These are phyloP conservation scores for Wickerhamiella parazyma DNA, from an alignment of 805 yeast genomes.

Conservation along the genomic window DNA sequence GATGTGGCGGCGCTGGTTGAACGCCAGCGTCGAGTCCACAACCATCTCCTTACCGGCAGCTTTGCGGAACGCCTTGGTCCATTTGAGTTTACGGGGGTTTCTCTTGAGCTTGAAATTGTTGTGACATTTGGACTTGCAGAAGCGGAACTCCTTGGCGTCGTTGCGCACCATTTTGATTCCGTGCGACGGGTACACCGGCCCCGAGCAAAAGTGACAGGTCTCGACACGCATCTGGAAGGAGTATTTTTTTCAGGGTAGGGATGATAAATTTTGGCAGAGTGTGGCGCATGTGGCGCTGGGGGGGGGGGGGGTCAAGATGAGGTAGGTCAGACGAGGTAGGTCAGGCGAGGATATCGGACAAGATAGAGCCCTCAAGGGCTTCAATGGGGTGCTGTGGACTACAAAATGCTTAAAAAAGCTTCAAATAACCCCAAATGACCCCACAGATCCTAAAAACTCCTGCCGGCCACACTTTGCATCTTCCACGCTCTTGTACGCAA, in stretches of 20 bases:
- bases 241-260: not conserved
- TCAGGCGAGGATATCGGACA: too few relatives aligned
- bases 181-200: slow-evolving; percentile 88
- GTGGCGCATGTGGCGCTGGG: too few relatives aligned
- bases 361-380: too few relatives aligned
- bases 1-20: slow-evolving; percentile 93
- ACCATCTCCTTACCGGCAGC: slow-evolving; percentile 98
- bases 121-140: slow-evolving; percentile 97
- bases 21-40: slow-evolving; percentile 89
- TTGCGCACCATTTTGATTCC: slow-evolving; percentile 97
- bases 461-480: too few relatives aligned
- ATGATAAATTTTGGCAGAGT: not conserved
- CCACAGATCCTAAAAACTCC: too few relatives aligned
- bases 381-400: too few relatives aligned
- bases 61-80: slow-evolving; percentile 98
- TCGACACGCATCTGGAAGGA: slow-evolving; percentile 26
- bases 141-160: slow-evolving; percentile 94
- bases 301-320: too few relatives aligned
- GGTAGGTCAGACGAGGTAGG: too few relatives aligned
- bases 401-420: too few relatives aligned
- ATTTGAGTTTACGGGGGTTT: slow-evolving; percentile 92
- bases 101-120: slow-evolving; percentile 95
- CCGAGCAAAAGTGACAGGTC: slow-evolving; percentile 92
- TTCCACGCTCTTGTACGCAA: too few relatives aligned
- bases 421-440: too few relatives aligned